Evolutionary conservation across 257 asterid species (phyloP).

Genomic region (Primulina tabacum): DNA sequence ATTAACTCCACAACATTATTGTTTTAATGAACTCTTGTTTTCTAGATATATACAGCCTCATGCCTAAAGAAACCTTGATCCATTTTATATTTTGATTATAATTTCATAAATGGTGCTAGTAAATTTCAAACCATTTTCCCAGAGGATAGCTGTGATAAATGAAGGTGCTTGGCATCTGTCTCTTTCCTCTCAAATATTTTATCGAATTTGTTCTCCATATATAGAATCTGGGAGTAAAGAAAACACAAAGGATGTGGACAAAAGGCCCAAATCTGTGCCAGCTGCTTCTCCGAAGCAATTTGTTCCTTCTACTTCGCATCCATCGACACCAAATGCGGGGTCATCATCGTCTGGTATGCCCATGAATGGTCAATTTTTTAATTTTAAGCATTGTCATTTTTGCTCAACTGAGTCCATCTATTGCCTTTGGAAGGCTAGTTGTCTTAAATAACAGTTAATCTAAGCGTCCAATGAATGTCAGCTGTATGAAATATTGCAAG

Average conservation of each 20-base stretch:
- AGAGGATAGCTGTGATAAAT: constrained; percentile 10
- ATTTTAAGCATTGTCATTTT: neutral
- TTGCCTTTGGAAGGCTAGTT: neutral
- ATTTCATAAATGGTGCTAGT: constrained; percentile 7
- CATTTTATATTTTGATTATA: neutral
- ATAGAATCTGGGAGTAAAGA: constrained; percentile 43
- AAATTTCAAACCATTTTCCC: neutral
- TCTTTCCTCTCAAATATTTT: neutral
- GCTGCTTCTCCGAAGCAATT: constrained; percentile 32
- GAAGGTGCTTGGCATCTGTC: constrained; percentile 9
- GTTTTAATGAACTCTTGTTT: neutral
- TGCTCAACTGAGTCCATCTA: neutral
- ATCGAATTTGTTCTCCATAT: constrained; percentile 17
- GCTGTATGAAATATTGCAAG: neutral
- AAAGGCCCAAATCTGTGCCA: constrained; percentile 33
- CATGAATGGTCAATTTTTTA: constrained; percentile 6
- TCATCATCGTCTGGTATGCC: constrained; percentile 49
- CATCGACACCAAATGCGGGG: constrained; percentile 31
- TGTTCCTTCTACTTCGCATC: constrained; percentile 37
- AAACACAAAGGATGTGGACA: constrained; percentile 33
- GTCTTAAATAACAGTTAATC: neutral
- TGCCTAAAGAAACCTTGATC: neutral
- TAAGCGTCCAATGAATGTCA: neutral
- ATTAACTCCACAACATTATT: neutral
- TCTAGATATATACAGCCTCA: constrained; percentile 3